A percentile compares a stretch with the other conserved stretches of the same genome.
These are phyloP conservation scores for Neodidymelliopsis sp. DNA, from an alignment of 2,329 filamentous ascomycete species.

Conservation along the genomic window DNA sequence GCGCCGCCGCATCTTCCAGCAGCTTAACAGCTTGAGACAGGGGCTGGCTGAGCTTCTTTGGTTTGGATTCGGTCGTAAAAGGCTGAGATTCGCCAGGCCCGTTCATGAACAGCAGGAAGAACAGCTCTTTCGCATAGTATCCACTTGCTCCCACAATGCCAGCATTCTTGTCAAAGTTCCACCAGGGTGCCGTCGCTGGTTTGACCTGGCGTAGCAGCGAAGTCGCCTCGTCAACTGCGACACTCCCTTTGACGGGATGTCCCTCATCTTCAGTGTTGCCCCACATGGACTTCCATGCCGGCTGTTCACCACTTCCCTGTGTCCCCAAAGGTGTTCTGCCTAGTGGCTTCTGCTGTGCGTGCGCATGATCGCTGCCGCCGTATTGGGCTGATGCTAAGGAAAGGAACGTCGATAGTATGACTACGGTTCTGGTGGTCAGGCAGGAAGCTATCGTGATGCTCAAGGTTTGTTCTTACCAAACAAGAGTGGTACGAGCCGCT, in stretches of 20 bases:
- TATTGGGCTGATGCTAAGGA: conserved; percentile 36
- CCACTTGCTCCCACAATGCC: conserved; percentile 64
- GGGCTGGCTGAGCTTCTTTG: conserved; percentile 57
- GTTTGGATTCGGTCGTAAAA: conserved; percentile 46
- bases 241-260: conserved; percentile 27
- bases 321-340: conserved; percentile 25
- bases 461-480: conserved; percentile 35
- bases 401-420: conserved; percentile 42
- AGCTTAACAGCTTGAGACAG: conserved; percentile 66
- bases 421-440: conserved; percentile 36
- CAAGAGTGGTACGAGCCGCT: conserved; percentile 48
- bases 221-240: conserved; percentile 50
- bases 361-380: conserved; percentile 29
- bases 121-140: conserved; percentile 69
- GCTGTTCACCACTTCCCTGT: conserved; percentile 25
- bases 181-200: conserved; percentile 50
- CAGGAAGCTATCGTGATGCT: conserved; percentile 17
- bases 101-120: conserved; percentile 71
- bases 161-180: conserved; percentile 58
- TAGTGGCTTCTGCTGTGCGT: conserved; percentile 37
- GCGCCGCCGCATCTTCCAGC: conserved; percentile 64
- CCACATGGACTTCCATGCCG: conserved; percentile 33
- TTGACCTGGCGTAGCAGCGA: conserved; percentile 52
- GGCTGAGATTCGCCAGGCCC: conserved; percentile 59
- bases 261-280: conserved; percentile 22